Conservation (phyloP, 257 asterid genomes). For the Phtheirospermum japonicum region DNA sequence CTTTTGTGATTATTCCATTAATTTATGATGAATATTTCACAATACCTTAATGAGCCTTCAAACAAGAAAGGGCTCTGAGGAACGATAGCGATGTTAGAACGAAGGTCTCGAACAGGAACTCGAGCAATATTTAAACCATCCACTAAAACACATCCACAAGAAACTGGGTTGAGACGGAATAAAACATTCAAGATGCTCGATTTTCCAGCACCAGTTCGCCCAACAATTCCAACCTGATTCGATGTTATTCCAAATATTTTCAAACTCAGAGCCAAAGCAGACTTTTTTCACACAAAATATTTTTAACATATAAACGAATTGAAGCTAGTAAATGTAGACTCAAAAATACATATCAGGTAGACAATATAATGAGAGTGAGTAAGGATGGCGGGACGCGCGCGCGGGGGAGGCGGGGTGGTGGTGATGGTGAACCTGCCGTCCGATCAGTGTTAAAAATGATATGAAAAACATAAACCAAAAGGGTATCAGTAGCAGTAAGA, state of each 20-base stretch:
- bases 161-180: constrained; percentile 74
- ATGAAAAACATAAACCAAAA: constrained; percentile 14
- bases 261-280: too few relatives aligned
- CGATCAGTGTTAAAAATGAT: too few relatives aligned
- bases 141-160: constrained; percentile 58
- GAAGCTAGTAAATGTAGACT: too few relatives aligned
- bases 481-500: constrained; percentile 5
- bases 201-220: constrained; percentile 98
- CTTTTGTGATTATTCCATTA: not conserved
- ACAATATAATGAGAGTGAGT: too few relatives aligned
- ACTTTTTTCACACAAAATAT: too few relatives aligned
- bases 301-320: too few relatives aligned
- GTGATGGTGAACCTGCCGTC: too few relatives aligned
- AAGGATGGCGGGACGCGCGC: too few relatives aligned
- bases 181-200: constrained; percentile 82
- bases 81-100: constrained; percentile 76
- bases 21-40: not conserved
- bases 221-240: constrained; percentile 82
- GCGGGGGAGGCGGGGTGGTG: too few relatives aligned
- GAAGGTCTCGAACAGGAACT: constrained; percentile 68
- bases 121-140: constrained; percentile 54
- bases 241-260: too few relatives aligned
- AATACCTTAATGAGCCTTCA: constrained; percentile 88
- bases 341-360: too few relatives aligned
- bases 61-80: constrained; percentile 90